These are phyloP conservation scores for Scenedesmus sp. DNA, from an alignment of 163 green algal species.

Conservation along the genomic window DNA sequence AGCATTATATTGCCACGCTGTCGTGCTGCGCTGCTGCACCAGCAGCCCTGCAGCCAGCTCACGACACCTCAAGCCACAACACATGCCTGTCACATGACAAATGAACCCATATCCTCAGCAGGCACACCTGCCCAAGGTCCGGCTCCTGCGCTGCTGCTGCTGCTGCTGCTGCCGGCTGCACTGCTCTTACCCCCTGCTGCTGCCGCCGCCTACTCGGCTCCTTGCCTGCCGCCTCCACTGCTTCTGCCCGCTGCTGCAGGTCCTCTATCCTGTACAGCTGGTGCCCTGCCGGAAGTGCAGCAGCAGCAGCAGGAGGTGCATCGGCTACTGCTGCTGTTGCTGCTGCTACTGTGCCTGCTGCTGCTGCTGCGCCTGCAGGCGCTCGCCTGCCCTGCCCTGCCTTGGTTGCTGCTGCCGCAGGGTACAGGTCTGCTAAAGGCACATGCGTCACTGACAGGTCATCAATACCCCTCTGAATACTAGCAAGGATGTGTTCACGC, in stretches of 20 bases:
- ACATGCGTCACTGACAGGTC: background rate
- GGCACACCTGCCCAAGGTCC: background rate
- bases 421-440: background rate
- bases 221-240: no score
- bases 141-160: background rate
- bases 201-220: background rate
- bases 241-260: conserved; percentile 6
- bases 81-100: no score
- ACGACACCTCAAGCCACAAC: no score
- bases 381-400: background rate
- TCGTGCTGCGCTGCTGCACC: background rate
- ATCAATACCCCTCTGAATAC: background rate
- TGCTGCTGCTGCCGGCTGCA: background rate
- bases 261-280: conserved; percentile 32
- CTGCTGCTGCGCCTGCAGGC: background rate
- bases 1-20: no score
- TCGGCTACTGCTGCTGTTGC: background rate
- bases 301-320: background rate
- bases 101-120: background rate
- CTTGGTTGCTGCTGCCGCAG: background rate
- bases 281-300: background rate
- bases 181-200: background rate
- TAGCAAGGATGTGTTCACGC: background rate
- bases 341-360: background rate
- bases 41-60: background rate